Evolutionary conservation across 163 green algal species (phyloP), one percentile per base, ranked within the genome.

Genomic region (Scenedesmus sp.): DNA sequence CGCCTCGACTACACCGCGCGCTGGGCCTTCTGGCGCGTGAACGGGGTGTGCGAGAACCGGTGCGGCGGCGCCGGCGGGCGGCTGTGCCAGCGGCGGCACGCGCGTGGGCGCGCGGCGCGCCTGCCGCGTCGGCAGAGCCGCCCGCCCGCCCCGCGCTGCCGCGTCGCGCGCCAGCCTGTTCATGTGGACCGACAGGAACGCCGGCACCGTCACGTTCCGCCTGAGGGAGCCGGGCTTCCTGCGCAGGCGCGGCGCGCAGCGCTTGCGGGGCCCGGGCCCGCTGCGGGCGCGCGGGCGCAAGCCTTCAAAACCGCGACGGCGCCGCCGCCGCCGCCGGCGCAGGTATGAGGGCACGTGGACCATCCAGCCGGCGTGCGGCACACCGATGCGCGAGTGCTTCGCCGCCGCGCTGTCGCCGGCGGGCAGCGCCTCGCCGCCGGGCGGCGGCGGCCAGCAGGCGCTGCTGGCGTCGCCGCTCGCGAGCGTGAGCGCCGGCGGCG

Each of bases 221-320:
- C 80, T 90, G 15, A 58, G 85, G 0, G 85, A 90, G 77, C 83
- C 85, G 26, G 85, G 85, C 63, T 90, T 90, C 76, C 80, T 90
- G 33, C n/a, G n/a, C 65, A 60, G 64, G 64, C 26, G 82, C 67
- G n/a, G n/a, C n/a, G n/a, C n/a, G n/a, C n/a, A n/a, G n/a, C n/a
- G n/a, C 13, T 86, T 66, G 80, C 63, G 58, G 24, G 80, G 80
- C 60, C 77, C 53, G 26, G 48, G 77, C 13, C 60, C 67, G 0
- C 18, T 44, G 7, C 48, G 67, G 29, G 57, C 4, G 13, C 58
- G 77, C 34, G 54, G 54, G 54, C n/a, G n/a, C n/a, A n/a, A n/a
- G n/a, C n/a, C n/a, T n/a, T n/a, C n/a, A n/a, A n/a, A n/a, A n/a
- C n/a, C n/a, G n/a, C n/a, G n/a, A n/a, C n/a, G n/a, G n/a, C n/a